A percentile compares a stretch with the other conserved stretches of the same genome.
Conservation (phyloP, 2,329 filamentous ascomycete genomes). For the Cladorrhinum sp. region DNA sequence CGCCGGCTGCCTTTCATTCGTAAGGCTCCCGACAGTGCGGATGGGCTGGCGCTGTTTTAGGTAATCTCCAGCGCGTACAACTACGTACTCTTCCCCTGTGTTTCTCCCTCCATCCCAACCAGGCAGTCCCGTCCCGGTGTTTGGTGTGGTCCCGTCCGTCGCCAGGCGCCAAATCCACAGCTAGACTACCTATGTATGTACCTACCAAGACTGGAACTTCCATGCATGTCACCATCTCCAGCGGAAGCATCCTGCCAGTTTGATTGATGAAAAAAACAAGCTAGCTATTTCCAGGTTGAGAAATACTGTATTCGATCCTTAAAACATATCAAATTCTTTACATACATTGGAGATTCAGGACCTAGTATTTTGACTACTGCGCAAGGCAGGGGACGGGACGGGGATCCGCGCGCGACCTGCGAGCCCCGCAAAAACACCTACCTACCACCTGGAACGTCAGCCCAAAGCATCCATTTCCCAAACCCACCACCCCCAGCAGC, state of each 20-base stretch:
- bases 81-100: constrained; percentile 2
- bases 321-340: not conserved
- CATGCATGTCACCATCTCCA: not conserved
- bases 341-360: not conserved
- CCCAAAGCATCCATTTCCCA: constrained; percentile 20
- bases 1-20: not conserved
- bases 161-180: not conserved
- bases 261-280: not conserved
- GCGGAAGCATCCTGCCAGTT: not conserved
- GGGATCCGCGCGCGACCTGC: constrained; percentile 8
- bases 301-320: not conserved
- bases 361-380: not conserved
- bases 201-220: not conserved
- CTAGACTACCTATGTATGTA: no score
- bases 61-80: constrained; percentile 8
- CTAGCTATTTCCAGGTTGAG: not conserved
- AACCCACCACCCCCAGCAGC: constrained; percentile 4
- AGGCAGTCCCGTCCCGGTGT: not conserved
- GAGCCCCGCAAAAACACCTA: constrained; percentile 23
- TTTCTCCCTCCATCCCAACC: not conserved
- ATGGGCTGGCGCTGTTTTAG: not conserved
- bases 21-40: constrained; percentile 8
- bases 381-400: not conserved
- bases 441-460: constrained; percentile 20
- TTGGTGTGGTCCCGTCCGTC: not conserved